Evolutionary conservation across 169 alveolate species (phyloP).

Genomic region (Plasmodium berghei): DNA sequence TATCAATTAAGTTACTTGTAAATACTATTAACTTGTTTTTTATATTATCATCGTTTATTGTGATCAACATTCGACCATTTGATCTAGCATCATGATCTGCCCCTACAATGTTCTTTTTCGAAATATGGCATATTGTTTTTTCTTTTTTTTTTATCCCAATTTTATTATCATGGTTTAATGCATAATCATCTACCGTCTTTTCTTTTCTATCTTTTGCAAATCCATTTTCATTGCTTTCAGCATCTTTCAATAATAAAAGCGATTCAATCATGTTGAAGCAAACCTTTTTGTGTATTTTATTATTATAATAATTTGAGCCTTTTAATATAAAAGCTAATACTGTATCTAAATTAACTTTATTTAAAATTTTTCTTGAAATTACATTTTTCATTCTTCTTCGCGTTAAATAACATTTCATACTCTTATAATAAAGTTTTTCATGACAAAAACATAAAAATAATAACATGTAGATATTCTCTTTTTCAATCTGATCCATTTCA

Average conservation of each 20-base stretch:
- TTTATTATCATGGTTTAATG: not conserved
- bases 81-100: not conserved
- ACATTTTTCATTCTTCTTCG: slow-evolving; percentile 49
- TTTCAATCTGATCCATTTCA: slow-evolving; percentile 8
- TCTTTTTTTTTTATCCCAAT: not conserved
- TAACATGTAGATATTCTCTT: slow-evolving; percentile 22
- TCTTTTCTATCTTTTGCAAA: not conserved
- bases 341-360: slow-evolving; percentile 21
- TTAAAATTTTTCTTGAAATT: slow-evolving; percentile 4
- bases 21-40: slow-evolving; percentile 25
- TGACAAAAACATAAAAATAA: slow-evolving; percentile 57
- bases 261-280: slow-evolving; percentile 45
- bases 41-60: not conserved
- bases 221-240: not conserved
- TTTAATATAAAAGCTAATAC: slow-evolving; percentile 36
- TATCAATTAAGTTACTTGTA: slow-evolving; percentile 43
- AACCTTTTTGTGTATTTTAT: slow-evolving; percentile 16
- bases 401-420: slow-evolving; percentile 19
- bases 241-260: slow-evolving; percentile 29
- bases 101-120: not conserved
- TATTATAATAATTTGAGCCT: slow-evolving; percentile 48
- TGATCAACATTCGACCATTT: slow-evolving; percentile 1
- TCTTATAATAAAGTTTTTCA: slow-evolving; percentile 35
- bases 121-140: not conserved
- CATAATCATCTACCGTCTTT: not conserved